Evolutionary conservation across 345 rosid genomes (phyloP), one percentile per base, ranked within the genome.

Genomic region (Diplotaxis tenuifolia): DNA sequence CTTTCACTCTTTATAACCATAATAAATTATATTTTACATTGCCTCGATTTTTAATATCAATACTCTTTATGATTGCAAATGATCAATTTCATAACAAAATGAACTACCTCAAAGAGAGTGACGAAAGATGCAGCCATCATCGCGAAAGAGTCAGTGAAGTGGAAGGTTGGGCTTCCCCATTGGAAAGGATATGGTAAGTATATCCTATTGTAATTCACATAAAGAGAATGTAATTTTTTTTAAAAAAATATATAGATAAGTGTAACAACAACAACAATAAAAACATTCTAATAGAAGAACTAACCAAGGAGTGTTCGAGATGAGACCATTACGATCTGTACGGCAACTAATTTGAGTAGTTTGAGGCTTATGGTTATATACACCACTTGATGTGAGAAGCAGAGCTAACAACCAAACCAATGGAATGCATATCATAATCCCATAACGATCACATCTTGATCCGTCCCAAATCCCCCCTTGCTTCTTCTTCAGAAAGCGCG

Each of bases 101-200:
- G 18, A 52, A 5, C 6, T 38, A 89, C 92, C 96, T 86, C 96
- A 71, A 82, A 85, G n/a, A 85, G 75, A 60, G 93, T 83, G 56
- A 88, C 87, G n/a, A 85, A 79, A 34, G 89, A 79, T 22, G 88
- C 91, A 67, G 89, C 85, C 84, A 85, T 81, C 93, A 88, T 83
- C 7, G 81, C 84, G n/a, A 90, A 79, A 36, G 81, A 75, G 56
- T 90, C 91, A 73, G 85, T 84, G 10, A 75, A 72, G 49, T 80
- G 61, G 62, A 90, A 86, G 20, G 89, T 88, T 19, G 96, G 96
- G 64, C 78, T 83, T 62, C 90, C 90, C 91, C 93, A 90, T 64
- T 84, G 91, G 73, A 90, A 88, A 71, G 91, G 96, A 53, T 78
- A 84, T 67, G 96, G 91, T 60, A 90, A 65, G 67, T 74, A 86